Base-by-base conservation (phyloP, 2,329 filamentous ascomycete species). In the Hymenoscyphus fructigenus region DNA sequence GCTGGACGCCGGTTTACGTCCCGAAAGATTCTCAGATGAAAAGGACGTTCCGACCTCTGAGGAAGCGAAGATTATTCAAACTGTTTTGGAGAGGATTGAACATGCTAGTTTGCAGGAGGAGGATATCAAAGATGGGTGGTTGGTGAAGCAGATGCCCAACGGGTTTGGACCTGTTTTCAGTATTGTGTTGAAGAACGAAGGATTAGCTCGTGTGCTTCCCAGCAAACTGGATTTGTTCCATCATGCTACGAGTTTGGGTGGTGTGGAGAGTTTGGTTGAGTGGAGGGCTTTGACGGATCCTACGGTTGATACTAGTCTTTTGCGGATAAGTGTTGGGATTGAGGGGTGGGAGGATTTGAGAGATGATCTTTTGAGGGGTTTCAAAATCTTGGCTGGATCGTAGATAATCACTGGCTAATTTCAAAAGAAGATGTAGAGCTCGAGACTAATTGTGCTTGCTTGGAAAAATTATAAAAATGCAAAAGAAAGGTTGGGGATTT, bases 231-330 rank as follows among this genome's bases (percentile, higher is more conserved):
- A 82, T 2, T 83, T 97, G 56, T 98, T 98, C 81, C 92, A 97
- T 72, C 95, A 99, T 78, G 95, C 95, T 5, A 99, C 95, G 2
- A 96, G 91, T 76, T 79, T 98, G 32, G 95, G 95, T 2, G 94
- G 95, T 4, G 92, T 98, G 10, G 95, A 98, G 84, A 95, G 92
- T 74, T 79, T 98, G 80, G 93, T 99, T 71, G 95, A 99, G 84
- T 99, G 95, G 95, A 84, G 95, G 65, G 86, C 90, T 58, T 95
- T 99, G 92, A 89, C 88, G 65, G 95, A 99, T 81, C 73, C 78
- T 2, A 82, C 76, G 0, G 88, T 96, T 47, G 91, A 96, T 74
- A 85, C 82, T 74, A 82, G 85, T 65, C 77, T 98, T 76, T 74
- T 97, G 77, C 81, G 95, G 60, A 80, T 99, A 34, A 97, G 93